phyloP scores from a whole-genome alignment of 2,329 filamentous ascomycete genomes.

The Coniochaeta prunicola region DNA sequence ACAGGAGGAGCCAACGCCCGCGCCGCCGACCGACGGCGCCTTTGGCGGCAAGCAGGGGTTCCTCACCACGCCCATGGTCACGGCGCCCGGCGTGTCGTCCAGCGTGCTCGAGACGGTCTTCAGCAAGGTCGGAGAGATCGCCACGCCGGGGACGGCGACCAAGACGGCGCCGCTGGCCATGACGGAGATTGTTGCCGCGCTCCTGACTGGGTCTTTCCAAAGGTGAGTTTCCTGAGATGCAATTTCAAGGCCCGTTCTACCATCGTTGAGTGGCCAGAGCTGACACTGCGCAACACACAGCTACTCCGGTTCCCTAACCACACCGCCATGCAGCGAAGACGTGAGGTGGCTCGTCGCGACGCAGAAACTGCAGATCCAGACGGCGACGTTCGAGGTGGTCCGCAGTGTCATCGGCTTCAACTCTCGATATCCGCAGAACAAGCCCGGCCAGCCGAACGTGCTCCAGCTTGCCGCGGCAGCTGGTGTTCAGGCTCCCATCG shows the following conservation, averaged over 20 bases:
- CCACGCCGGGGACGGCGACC: conserved; percentile 31
- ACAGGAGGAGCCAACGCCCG: conserved; percentile 4
- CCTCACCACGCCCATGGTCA: conserved; percentile 2
- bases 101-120: conserved; percentile 40
- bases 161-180: conserved; percentile 34
- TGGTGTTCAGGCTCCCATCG: background rate
- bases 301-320: conserved; percentile 41
- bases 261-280: background rate
- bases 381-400: conserved; percentile 28
- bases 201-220: conserved; percentile 30
- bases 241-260: background rate
- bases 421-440: conserved; percentile 36
- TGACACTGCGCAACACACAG: conserved; percentile 12
- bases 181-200: conserved; percentile 30
- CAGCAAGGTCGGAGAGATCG: conserved; percentile 29
- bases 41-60: conserved; percentile 3
- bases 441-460: conserved; percentile 30
- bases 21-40: background rate
- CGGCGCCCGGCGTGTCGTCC: conserved; percentile 23
- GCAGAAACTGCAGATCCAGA: conserved; percentile 28
- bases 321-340: conserved; percentile 40
- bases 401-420: conserved; percentile 40
- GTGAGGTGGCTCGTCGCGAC: conserved; percentile 42
- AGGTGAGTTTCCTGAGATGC: conserved; percentile 16
- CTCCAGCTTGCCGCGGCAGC: conserved; percentile 10